Evolutionary conservation across 2,329 filamentous ascomycete genomes (phyloP).

Genomic region (Sporothrix variecibatus): DNA sequence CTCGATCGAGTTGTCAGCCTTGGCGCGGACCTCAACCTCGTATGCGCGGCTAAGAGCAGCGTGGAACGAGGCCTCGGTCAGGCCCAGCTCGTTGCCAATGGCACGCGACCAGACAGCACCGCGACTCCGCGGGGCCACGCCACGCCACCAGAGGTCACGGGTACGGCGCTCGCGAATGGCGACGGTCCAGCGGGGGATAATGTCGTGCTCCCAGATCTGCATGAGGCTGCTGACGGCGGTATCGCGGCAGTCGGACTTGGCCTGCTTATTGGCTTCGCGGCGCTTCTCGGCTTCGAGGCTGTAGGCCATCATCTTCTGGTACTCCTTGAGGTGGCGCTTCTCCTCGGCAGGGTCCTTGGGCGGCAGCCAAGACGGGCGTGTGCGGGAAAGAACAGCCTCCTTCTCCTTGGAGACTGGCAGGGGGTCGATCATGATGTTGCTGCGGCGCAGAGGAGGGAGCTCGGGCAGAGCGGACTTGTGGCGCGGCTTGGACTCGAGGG

Average conservation of each 20-base stretch:
- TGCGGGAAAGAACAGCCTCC: constrained; percentile 77
- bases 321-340: constrained; percentile 81
- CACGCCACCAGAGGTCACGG: constrained; percentile 80
- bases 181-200: constrained; percentile 73
- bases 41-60: constrained; percentile 69
- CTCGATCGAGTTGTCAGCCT: constrained; percentile 51
- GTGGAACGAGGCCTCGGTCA: constrained; percentile 67
- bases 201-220: constrained; percentile 72
- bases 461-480: constrained; percentile 69
- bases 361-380: constrained; percentile 79
- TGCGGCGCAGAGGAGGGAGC: constrained; percentile 68
- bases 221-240: constrained; percentile 56
- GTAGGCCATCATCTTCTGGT: constrained; percentile 76
- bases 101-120: constrained; percentile 70
- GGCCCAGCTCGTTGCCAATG: constrained; percentile 71
- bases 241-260: constrained; percentile 56
- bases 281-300: constrained; percentile 62
- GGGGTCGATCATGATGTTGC: constrained; percentile 81
- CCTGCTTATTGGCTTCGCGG: constrained; percentile 55
- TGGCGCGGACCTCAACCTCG: constrained; percentile 60
- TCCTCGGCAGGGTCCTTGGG: constrained; percentile 91
- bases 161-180: constrained; percentile 70
- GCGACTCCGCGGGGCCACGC: constrained; percentile 69
- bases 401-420: constrained; percentile 84
- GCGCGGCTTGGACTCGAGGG: constrained; percentile 51